A percentile compares a stretch with the other conserved stretches of the same genome.
Evolutionary conservation across 305 asterid genomes (phyloP).

Genomic region (Plantago lanceolata): DNA sequence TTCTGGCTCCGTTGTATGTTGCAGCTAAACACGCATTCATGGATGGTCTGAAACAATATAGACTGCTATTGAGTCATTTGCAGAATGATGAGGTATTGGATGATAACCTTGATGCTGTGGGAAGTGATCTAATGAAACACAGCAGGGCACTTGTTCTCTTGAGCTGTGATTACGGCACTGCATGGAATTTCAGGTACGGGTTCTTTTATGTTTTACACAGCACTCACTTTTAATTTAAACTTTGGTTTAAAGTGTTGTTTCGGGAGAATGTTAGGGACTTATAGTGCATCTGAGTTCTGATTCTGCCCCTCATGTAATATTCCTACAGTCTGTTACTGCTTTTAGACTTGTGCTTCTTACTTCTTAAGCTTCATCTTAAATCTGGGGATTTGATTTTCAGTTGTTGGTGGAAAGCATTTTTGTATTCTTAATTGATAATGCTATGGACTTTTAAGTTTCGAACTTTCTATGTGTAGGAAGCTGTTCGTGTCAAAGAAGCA

Average conservation of each 20-base stretch:
- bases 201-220: not conserved
- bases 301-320: no score
- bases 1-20: slow-evolving; percentile 49
- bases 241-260: not conserved
- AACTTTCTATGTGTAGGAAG: slow-evolving; percentile 49
- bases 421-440: not conserved
- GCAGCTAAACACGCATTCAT: slow-evolving; percentile 68
- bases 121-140: slow-evolving; percentile 68
- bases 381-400: no score
- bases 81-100: slow-evolving; percentile 26
- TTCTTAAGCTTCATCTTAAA: no score
- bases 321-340: no score
- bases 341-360: no score
- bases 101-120: slow-evolving; percentile 30
- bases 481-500: slow-evolving; percentile 49
- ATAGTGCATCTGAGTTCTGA: no score
- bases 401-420: not conserved
- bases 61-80: slow-evolving; percentile 20
- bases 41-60: slow-evolving; percentile 45
- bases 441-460: slow-evolving; percentile 3
- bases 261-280: no score
- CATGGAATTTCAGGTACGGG: slow-evolving; percentile 80
- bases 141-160: slow-evolving; percentile 73
- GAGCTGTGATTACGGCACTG: slow-evolving; percentile 85
- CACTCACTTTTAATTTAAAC: not conserved